Evolutionary conservation across 768 basidiomycete genomes (phyloP), one percentile per base, ranked within the genome.

Genomic region (Megacollybia marginata): DNA sequence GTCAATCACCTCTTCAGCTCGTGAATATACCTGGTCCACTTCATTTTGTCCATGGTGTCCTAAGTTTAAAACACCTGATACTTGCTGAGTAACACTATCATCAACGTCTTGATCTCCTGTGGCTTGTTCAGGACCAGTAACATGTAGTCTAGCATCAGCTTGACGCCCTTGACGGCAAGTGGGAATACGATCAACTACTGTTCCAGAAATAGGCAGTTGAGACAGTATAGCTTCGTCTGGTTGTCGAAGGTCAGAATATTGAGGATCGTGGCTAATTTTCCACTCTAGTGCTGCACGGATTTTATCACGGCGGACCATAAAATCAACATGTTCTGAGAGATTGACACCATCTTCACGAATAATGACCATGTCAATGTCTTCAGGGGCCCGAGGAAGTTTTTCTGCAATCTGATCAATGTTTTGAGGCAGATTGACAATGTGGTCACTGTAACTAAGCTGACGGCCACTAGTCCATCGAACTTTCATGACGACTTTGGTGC

Each of bases 161-260:
- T 19, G 44, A 47, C 49, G 42, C 46, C 53, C 46, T 12, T 46
- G 9, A 33, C 44, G 42, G 9, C 53, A 44, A 40, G 48, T 54
- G 9, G 32, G 38, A 9, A 56, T 15, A 20, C 46, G 46, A 31
- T 52, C 28, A 34, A 35, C 33, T 13, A 59, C 52, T 31, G 48
- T 50, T 1, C 18, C 52, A 57, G 49, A 42, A 12, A 36, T 47
- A 20, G 57, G 57, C 34, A 60, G 43, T 44, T 8, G 2, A 60
- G 46, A 8, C 3, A 60, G 44, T 12, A 31, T n/a, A 32, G 51
- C 47, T 44, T 54, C 53, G 35, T 57, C 56, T 16, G 23, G 23
- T 6, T 28, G 23, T 3, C 6, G 23, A 55, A 40, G 38, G 38
- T 40, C 38, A 18, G 15, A 2, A 40, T 40, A 40, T 40, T 40